These are phyloP conservation scores for Penicillium cosmopolitanum DNA, from an alignment of 495 filamentous ascomycete species.

Conservation along the genomic window DNA sequence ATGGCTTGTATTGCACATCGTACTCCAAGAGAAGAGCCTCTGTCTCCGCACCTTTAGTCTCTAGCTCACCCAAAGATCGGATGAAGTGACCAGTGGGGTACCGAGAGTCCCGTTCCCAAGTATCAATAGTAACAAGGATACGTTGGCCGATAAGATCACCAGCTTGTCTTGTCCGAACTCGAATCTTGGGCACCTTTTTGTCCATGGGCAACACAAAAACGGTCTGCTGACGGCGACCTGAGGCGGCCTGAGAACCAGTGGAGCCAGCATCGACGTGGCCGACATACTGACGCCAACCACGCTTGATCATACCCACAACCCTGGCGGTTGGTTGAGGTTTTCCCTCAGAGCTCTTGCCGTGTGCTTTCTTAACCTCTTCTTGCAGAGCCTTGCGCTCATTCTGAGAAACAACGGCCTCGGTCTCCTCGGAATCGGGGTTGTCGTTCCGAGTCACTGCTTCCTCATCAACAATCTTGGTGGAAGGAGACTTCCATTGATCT, in stretches of 20 bases:
- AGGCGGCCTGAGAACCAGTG: conserved; percentile 66
- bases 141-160: conserved; percentile 85
- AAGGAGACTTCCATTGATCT: conserved; percentile 95
- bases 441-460: conserved; percentile 91
- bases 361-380: conserved; percentile 85
- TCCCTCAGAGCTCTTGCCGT: conserved; percentile 77
- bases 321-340: conserved; percentile 87
- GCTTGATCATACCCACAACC: conserved; percentile 89
- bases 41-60: conserved; percentile 94
- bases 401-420: conserved; percentile 76
- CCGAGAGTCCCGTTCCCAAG: conserved; percentile 89
- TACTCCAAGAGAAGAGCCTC: conserved; percentile 93
- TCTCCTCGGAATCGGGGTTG: conserved; percentile 81
- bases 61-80: conserved; percentile 86
- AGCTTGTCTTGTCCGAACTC: conserved; percentile 87
- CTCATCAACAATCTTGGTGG: conserved; percentile 93
- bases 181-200: conserved; percentile 93
- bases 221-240: conserved; percentile 82
- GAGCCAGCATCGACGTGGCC: conserved; percentile 91
- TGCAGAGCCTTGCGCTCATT: conserved; percentile 83
- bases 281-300: conserved; percentile 98
- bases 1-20: conserved; percentile 96
- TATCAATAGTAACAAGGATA: conserved; percentile 92
- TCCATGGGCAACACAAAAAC: conserved; percentile 98
- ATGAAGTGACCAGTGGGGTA: conserved; percentile 95